Evolutionary conservation across 192 early-diverging fungal species (phyloP).

Genomic region (Coemansia sp.): DNA sequence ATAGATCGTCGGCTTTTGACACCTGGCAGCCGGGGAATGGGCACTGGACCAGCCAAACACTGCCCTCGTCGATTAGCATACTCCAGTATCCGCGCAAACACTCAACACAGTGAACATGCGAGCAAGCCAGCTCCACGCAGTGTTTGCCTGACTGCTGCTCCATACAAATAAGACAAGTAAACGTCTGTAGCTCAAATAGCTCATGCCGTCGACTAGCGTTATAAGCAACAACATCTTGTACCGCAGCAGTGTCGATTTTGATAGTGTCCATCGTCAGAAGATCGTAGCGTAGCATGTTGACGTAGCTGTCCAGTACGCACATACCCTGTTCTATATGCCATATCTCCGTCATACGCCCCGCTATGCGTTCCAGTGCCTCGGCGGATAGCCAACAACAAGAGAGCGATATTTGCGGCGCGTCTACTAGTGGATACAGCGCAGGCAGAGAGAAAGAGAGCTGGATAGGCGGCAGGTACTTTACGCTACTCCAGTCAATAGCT

Average conservation of each 20-base stretch:
- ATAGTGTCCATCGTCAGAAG: background rate
- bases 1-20: background rate
- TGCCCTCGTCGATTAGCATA: conserved; percentile 28
- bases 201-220: background rate
- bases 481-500: background rate
- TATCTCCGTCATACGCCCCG: background rate
- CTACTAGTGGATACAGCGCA: conserved; percentile 6
- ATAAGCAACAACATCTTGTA: background rate
- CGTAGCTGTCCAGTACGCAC: conserved; percentile 27
- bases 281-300: conserved; percentile 12
- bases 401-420: conserved; percentile 13
- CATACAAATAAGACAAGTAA: conserved; percentile 29
- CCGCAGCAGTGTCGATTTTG: background rate
- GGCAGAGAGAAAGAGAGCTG: conserved; percentile 18
- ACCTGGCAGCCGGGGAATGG: conserved; percentile 17
- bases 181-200: conserved; percentile 18
- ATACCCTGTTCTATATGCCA: conserved; percentile 19
- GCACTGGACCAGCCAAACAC: conserved; percentile 14
- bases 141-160: conserved; percentile 34
- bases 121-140: conserved; percentile 29
- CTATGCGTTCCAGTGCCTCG: background rate
- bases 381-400: conserved; percentile 21
- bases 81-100: conserved; percentile 26
- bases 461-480: conserved; percentile 18
- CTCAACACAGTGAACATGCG: conserved; percentile 17